A percentile compares a stretch with the other conserved stretches of the same genome.
Evolutionary conservation across 805 yeast genomes (phyloP).

Genomic region (Lipomyces anomalus): DNA sequence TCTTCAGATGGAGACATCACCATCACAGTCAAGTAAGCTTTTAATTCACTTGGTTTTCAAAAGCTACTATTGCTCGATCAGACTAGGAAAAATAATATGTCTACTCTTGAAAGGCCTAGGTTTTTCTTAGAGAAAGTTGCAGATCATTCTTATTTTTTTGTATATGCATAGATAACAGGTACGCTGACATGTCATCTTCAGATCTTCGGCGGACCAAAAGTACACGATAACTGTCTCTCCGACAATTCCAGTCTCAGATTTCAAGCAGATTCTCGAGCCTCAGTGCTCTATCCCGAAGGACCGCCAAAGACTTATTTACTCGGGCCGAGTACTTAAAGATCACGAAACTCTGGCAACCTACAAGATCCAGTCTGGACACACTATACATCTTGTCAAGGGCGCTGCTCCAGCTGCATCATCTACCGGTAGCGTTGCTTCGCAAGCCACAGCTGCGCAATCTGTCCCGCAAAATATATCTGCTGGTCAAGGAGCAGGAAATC

Average conservation of each 20-base stretch:
- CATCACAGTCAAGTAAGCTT: conserved; percentile 21
- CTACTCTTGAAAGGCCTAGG: neutral
- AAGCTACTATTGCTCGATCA: neutral
- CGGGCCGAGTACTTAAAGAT: conserved; percentile 91
- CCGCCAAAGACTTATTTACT: conserved; percentile 84
- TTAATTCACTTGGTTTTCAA: neutral
- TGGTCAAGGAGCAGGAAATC: conserved; percentile 84
- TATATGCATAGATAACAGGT: neutral
- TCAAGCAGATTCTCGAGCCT: conserved; percentile 60
- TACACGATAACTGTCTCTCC: conserved; percentile 57
- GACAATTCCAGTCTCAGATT: conserved; percentile 53
- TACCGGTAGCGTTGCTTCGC: conserved; percentile 24
- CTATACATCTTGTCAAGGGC: conserved; percentile 84
- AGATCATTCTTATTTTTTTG: neutral
- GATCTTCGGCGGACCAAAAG: conserved; percentile 51
- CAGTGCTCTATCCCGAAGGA: conserved; percentile 62
- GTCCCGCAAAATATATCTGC: conserved; percentile 80
- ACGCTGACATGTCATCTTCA: conserved; percentile 1
- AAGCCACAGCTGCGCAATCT: conserved; percentile 28
- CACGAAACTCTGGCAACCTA: conserved; percentile 65
- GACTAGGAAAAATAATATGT: neutral
- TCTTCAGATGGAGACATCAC: no score
- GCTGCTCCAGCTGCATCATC: conserved; percentile 44
- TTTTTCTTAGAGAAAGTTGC: conserved; percentile 2
- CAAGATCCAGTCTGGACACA: conserved; percentile 79